Percentiles rank a stretch among this genome's conserved stretches.
Evolutionary conservation across 306 rosid genomes (phyloP).

Genomic region (Begonia loranthoides): DNA sequence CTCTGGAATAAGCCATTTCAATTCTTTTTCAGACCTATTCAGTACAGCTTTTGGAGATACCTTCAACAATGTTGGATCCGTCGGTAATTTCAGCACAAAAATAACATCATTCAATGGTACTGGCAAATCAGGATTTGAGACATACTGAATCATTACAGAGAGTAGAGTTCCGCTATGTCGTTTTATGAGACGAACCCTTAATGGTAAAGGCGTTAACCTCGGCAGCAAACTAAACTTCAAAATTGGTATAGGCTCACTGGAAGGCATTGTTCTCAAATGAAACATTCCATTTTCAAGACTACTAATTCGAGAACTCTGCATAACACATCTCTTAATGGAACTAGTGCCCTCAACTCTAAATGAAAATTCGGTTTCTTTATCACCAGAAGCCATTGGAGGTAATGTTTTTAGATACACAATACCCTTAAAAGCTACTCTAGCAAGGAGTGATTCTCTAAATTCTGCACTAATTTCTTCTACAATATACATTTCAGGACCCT

Average conservation of each 20-base stretch:
- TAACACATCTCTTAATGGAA: constrained; percentile 65
- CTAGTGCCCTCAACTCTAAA: constrained; percentile 65
- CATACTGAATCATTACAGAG: constrained; percentile 86
- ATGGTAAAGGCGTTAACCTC: constrained; percentile 70
- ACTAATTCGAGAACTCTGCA: constrained; percentile 70
- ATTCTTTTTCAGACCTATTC: constrained; percentile 70
- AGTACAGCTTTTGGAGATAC: constrained; percentile 84
- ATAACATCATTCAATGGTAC: constrained; percentile 65
- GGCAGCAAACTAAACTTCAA: constrained; percentile 77
- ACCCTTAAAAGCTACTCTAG: constrained; percentile 76
- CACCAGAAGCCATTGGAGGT: constrained; percentile 58
- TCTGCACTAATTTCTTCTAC: constrained; percentile 73
- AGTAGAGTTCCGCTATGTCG: constrained; percentile 80
- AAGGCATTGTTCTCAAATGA: constrained; percentile 69
- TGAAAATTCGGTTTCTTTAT: constrained; percentile 87
- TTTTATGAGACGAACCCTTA: constrained; percentile 75
- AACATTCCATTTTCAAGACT: constrained; percentile 75
- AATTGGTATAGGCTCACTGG: constrained; percentile 71
- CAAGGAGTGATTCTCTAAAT: constrained; percentile 83
- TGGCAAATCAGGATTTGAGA: constrained; percentile 59
- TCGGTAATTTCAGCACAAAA: constrained; percentile 64
- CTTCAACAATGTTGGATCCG: constrained; percentile 77
- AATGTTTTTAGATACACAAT: constrained; percentile 70
- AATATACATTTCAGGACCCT: constrained; percentile 80
- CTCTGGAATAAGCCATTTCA: constrained; percentile 76